These are phyloP conservation scores for Medicago lupulina DNA, from an alignment of 306 rosid species.

Conservation along the genomic window DNA sequence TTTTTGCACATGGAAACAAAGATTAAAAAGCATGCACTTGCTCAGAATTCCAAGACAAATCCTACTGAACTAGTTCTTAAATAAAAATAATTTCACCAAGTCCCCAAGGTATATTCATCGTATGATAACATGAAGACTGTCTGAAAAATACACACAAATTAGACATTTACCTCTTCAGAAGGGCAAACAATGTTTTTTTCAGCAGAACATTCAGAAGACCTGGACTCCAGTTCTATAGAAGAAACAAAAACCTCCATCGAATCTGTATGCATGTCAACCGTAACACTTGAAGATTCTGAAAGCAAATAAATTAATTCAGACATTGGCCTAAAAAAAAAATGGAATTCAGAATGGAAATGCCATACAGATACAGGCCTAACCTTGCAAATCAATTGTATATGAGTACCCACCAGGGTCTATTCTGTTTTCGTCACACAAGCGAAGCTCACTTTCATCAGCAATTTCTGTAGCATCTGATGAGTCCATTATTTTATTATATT, in stretches of 20 bases:
- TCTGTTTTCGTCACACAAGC: conserved; percentile 23
- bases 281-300: conserved; percentile 47
- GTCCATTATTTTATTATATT: conserved; percentile 16
- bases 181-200: conserved; percentile 30
- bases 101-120: conserved; percentile 8
- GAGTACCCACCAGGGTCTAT: conserved; percentile 1
- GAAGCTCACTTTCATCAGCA: conserved; percentile 42
- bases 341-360: conserved; percentile 4
- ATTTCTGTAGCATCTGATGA: conserved; percentile 30
- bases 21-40: conserved; percentile 3
- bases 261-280: conserved; percentile 35
- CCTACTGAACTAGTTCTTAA: conserved; percentile 3
- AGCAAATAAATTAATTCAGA: conserved; percentile 25
- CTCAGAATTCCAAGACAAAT: conserved; percentile 22
- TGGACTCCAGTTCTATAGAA: conserved; percentile 34
- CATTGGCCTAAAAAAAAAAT: background rate
- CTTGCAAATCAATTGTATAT: conserved; percentile 40
- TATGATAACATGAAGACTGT: conserved; percentile 15
- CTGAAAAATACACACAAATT: conserved; percentile 6
- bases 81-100: background rate
- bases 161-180: conserved; percentile 54
- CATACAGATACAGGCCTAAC: conserved; percentile 41
- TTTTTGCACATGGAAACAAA: background rate
- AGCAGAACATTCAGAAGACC: conserved; percentile 41
- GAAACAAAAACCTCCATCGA: conserved; percentile 49